Conservation (phyloP, 1,284 basidiomycete species). For the Blastosporella zonata region DNA sequence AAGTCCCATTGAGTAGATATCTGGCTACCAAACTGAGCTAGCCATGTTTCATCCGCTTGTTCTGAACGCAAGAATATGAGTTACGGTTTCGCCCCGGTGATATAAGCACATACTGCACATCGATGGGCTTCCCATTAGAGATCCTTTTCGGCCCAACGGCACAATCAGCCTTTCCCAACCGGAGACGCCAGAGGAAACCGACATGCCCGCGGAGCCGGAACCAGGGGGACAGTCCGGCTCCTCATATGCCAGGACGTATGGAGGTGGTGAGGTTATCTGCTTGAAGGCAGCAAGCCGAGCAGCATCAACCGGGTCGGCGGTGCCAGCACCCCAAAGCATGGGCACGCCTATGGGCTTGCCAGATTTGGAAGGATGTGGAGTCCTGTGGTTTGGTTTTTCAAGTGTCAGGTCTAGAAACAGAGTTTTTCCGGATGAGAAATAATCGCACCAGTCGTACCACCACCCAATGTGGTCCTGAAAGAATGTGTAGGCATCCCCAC, state of each 20-base stretch:
- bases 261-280: conserved; percentile 29
- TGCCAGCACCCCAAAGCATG: conserved; percentile 44
- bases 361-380: conserved; percentile 35
- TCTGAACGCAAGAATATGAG: conserved; percentile 23
- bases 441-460: conserved; percentile 42
- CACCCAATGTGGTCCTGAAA: conserved; percentile 40
- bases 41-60: conserved; percentile 43
- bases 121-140: conserved; percentile 38
- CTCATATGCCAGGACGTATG: conserved; percentile 40
- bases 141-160: conserved; percentile 34
- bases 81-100: neutral
- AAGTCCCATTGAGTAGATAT: conserved; percentile 39
- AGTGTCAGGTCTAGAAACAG: neutral
- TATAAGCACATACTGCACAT: conserved; percentile 39
- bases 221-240: conserved; percentile 42
- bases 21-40: conserved; percentile 32
- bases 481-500: conserved; percentile 36
- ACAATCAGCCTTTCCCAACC: conserved; percentile 39
- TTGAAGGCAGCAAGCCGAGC: conserved; percentile 34
- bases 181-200: conserved; percentile 33
- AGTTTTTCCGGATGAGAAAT: neutral
- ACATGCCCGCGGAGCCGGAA: conserved; percentile 39
- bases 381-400: conserved; percentile 30
- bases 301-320: conserved; percentile 34
- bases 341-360: conserved; percentile 36